phyloP scores from a whole-genome alignment of 1,284 basidiomycete species.

The Ganoderma sinense region DNA sequence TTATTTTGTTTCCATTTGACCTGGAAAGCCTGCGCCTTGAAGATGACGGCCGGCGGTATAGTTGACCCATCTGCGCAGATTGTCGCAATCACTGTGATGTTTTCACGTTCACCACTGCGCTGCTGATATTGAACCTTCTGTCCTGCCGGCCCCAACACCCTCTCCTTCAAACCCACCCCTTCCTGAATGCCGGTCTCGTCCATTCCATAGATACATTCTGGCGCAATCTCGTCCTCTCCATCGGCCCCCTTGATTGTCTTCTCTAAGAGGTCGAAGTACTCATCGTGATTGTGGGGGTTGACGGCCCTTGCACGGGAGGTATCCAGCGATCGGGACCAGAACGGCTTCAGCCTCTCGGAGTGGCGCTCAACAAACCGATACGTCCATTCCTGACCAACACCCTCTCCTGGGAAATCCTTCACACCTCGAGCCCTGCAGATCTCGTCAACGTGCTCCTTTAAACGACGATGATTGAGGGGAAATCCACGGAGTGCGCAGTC shows the following conservation, averaged over 20 bases:
- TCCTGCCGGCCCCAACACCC: neutral
- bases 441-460: conserved; percentile 35
- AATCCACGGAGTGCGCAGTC: conserved; percentile 42
- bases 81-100: conserved; percentile 48
- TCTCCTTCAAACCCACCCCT: neutral
- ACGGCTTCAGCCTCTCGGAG: neutral
- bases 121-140: conserved; percentile 41
- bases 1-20: neutral
- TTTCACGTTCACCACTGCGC: conserved; percentile 40
- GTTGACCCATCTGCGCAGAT: conserved; percentile 47
- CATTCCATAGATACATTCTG: neutral
- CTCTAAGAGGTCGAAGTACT: neutral
- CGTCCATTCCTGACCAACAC: conserved; percentile 48
- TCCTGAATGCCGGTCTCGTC: conserved; percentile 2
- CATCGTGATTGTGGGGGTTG: neutral
- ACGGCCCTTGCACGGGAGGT: neutral
- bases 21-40: neutral
- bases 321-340: neutral
- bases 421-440: conserved; percentile 31
- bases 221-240: neutral
- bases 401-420: conserved; percentile 42
- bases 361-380: conserved; percentile 29
- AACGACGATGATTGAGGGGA: conserved; percentile 40
- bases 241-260: neutral
- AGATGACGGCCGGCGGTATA: neutral